These are phyloP conservation scores for Neodidymelliopsis sp. DNA, from an alignment of 2,329 filamentous ascomycete species.

Conservation along the genomic window DNA sequence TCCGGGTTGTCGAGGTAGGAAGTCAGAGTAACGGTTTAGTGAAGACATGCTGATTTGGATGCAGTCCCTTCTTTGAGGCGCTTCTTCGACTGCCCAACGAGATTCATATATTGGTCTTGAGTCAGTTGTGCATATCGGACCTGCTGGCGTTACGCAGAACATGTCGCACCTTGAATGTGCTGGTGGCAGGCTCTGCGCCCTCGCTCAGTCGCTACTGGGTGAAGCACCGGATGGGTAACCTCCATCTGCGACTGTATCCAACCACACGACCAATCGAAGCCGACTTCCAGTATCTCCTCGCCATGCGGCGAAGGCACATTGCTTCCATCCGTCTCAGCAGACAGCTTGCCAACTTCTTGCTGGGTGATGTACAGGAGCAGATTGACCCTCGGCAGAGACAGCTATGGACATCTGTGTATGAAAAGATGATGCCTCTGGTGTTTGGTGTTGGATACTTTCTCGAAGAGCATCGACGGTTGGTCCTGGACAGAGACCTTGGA, in stretches of 20 bases:
- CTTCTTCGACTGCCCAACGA: slow-evolving; percentile 46
- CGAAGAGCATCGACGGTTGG: slow-evolving; percentile 43
- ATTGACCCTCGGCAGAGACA: slow-evolving; percentile 38
- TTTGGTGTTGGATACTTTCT: slow-evolving; percentile 49
- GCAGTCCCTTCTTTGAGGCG: slow-evolving; percentile 41
- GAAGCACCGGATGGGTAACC: slow-evolving; percentile 41
- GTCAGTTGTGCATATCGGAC: slow-evolving; percentile 45
- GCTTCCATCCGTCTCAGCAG: slow-evolving; percentile 46
- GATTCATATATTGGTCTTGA: slow-evolving; percentile 45
- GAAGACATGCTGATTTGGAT: slow-evolving; percentile 8
- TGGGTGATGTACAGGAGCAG: slow-evolving; percentile 39
- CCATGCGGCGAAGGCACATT: slow-evolving; percentile 46
- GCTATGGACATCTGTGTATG: slow-evolving; percentile 47
- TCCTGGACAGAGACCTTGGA: slow-evolving; percentile 44
- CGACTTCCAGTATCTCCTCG: slow-evolving; percentile 44
- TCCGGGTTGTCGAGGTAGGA: slow-evolving; percentile 35
- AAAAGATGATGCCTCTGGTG: slow-evolving; percentile 47
- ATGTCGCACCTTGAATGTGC: slow-evolving; percentile 41
- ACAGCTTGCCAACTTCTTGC: slow-evolving; percentile 43
- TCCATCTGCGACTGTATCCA: slow-evolving; percentile 46
- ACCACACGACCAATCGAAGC: slow-evolving; percentile 39
- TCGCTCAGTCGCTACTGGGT: slow-evolving; percentile 48
- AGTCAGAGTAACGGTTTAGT: neutral
- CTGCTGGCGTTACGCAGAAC: slow-evolving; percentile 42
- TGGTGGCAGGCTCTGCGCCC: slow-evolving; percentile 42